Conservation (phyloP, 768 basidiomycete species). For the Panus rudis region DNA sequence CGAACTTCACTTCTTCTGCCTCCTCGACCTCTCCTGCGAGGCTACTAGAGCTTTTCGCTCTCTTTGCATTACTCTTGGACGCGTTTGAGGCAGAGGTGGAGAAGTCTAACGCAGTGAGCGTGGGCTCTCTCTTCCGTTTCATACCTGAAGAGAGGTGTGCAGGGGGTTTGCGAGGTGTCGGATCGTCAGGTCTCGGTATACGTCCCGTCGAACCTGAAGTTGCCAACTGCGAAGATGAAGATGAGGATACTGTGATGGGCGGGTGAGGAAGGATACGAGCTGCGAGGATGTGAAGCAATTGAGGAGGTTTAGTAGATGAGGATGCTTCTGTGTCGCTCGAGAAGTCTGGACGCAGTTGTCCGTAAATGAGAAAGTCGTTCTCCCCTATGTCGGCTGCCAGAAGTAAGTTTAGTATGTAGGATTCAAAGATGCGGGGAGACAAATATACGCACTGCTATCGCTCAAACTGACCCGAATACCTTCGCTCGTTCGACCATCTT, state of each 20-base stretch:
- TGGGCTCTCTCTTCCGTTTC: slow-evolving; percentile 18
- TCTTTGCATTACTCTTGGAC: too few species aligned
- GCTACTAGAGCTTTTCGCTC: too few species aligned
- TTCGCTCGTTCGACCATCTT: slow-evolving; percentile 35
- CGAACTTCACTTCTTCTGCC: slow-evolving; percentile 3
- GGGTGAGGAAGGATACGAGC: slow-evolving; percentile 47
- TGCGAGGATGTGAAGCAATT: slow-evolving; percentile 40
- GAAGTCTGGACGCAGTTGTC: slow-evolving; percentile 23
- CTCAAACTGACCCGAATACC: slow-evolving; percentile 68
- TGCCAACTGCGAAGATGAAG: too few species aligned
- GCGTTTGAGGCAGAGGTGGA: too few species aligned
- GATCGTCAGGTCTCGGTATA: slow-evolving; percentile 67
- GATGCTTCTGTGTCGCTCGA: slow-evolving; percentile 15
- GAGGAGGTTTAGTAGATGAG: slow-evolving; percentile 15
- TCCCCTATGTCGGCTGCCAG: slow-evolving; percentile 58
- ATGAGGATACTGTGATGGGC: too few species aligned
- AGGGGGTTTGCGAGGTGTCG: slow-evolving; percentile 67
- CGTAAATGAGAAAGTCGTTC: slow-evolving; percentile 56
- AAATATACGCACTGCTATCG: slow-evolving; percentile 46
- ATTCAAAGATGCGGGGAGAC: neutral
- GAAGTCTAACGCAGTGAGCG: slow-evolving; percentile 10
- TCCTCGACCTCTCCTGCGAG: slow-evolving; percentile 14
- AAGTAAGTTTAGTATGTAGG: neutral
- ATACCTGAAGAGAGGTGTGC: slow-evolving; percentile 17
- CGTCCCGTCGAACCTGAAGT: too few species aligned